Base-by-base conservation (phyloP, 495 filamentous ascomycete species). In the Recurvomyces mirabilis region DNA sequence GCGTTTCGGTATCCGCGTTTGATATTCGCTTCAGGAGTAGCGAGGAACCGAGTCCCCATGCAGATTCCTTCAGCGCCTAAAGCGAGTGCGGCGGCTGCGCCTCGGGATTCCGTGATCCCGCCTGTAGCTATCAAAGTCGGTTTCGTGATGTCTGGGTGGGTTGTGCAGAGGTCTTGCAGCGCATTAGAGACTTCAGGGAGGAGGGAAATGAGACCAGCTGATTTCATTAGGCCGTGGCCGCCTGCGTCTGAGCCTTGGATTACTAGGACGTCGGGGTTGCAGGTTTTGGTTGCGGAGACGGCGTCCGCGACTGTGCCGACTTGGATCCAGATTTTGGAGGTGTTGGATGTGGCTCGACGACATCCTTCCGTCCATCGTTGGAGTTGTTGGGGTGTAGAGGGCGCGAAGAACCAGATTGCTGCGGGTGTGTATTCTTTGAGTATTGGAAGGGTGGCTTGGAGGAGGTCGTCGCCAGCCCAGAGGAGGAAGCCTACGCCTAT, bases 201-300 rank as follows among this genome's bases (percentile, higher is more conserved):
- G 9, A 82, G 53, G 2, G 67, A 41, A 36, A 79, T 60, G 1
- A 87, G 51, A 1, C 82, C 73, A 1, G 79, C 68, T 1, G 75
- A 76, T 33, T 70, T 63, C 0, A 56, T 68, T 20, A 74, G 70
- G 31, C 83, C 82, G 56, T 91, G 84, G 0, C 84, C 84, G 0
- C 84, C 84, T 0, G 84, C 75, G 50, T 89, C 84, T 0, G 68
- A 53, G 0, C 84, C 84, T 55, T 89, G 84, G 2, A 84, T 67
- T 1, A 87, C 79, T 0, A 89, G 51, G 5, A 81, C 78, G 53
- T 87, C 80, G 1, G 81, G 79, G 14, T 47, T 41, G 1, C 41
- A 54, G 37, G 5, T 21, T 15, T 12, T 19, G 18, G 68, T 45
- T 2, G 71, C 64, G 23, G 63, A 64, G 12, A 71, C 43, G 5